A percentile compares a stretch with the other conserved stretches of the same genome.
phyloP scores from a whole-genome alignment of 2,329 filamentous ascomycete species.

The Elsinoe necatrix region DNA sequence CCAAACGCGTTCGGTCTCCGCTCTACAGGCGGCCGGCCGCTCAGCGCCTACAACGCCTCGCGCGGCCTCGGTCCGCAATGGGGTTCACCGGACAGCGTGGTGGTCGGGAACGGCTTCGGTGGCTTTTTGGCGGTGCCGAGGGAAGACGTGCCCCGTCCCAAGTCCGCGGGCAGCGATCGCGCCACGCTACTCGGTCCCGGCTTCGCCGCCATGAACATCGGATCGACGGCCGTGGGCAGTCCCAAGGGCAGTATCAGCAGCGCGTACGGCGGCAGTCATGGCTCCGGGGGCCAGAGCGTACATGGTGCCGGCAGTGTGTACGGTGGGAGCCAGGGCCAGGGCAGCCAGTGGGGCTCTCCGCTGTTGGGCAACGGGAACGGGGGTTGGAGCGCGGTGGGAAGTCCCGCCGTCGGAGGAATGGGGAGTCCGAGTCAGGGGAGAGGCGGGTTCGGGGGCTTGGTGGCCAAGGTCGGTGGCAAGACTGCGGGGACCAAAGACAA shows the following conservation, averaged over 20 bases:
- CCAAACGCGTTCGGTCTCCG: slow-evolving; percentile 25
- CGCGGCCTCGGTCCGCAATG: slow-evolving; percentile 46
- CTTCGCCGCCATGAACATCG: slow-evolving; percentile 5
- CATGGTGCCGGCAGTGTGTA: no score
- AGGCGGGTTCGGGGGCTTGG: background rate
- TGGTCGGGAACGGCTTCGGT: slow-evolving; percentile 61
- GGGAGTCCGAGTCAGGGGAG: background rate
- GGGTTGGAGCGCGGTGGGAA: background rate
- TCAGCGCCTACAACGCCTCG: slow-evolving; percentile 38
- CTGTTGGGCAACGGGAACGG: slow-evolving; percentile 1
- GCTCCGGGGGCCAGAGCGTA: background rate
- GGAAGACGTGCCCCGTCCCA: slow-evolving; percentile 35
- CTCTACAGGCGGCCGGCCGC: slow-evolving; percentile 34
- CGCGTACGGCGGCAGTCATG: background rate
- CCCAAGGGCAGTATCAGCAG: slow-evolving; percentile 1
- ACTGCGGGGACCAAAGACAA: background rate
- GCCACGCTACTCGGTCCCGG: slow-evolving; percentile 1
- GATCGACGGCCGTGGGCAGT: background rate
- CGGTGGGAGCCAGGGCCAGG: background rate
- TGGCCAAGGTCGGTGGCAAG: slow-evolving; percentile 11
- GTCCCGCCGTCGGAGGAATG: background rate
- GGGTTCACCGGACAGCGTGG: slow-evolving; percentile 50
- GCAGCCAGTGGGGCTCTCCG: background rate
- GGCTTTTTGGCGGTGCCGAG: slow-evolving; percentile 57
- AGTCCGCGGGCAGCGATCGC: slow-evolving; percentile 19